A percentile compares a stretch with the other conserved stretches of the same genome.
These are phyloP conservation scores for Phallus indusiatus DNA, from an alignment of 768 basidiomycete species.

Conservation along the genomic window DNA sequence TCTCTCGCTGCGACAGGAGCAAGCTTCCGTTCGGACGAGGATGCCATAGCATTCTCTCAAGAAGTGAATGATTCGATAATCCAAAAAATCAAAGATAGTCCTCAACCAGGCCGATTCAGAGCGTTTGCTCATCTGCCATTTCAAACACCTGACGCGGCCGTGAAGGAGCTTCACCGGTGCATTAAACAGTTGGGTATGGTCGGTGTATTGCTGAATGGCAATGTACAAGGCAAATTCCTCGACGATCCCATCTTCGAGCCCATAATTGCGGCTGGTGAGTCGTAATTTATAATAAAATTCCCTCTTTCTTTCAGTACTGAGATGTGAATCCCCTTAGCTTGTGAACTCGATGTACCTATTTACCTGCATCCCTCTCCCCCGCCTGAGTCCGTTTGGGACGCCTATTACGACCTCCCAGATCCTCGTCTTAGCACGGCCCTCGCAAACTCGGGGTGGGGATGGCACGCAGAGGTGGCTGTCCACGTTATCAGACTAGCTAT, in stretches of 20 bases:
- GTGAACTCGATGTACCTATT: background rate
- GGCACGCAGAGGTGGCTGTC: background rate
- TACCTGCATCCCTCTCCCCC: background rate
- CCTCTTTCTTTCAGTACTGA: background rate
- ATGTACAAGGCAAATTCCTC: background rate
- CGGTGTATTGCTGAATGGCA: background rate
- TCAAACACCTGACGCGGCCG: background rate
- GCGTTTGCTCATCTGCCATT: background rate
- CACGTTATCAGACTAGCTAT: background rate
- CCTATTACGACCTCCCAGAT: background rate
- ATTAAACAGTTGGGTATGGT: background rate
- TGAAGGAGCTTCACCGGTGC: background rate
- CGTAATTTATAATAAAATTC: too few relatives aligned
- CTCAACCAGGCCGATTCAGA: background rate
- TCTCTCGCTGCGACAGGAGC: background rate
- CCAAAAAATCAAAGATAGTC: background rate
- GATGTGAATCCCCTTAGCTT: background rate
- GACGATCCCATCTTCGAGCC: background rate
- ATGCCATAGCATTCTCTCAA: background rate
- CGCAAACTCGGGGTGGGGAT: background rate
- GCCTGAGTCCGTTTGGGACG: background rate
- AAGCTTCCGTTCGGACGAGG: background rate
- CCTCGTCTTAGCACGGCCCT: background rate
- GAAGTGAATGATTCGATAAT: background rate
- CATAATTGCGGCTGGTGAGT: background rate